Evolutionary conservation across 257 asterid genomes (phyloP), one percentile per base, ranked within the genome.

Genomic region (Sherardia arvensis): DNA sequence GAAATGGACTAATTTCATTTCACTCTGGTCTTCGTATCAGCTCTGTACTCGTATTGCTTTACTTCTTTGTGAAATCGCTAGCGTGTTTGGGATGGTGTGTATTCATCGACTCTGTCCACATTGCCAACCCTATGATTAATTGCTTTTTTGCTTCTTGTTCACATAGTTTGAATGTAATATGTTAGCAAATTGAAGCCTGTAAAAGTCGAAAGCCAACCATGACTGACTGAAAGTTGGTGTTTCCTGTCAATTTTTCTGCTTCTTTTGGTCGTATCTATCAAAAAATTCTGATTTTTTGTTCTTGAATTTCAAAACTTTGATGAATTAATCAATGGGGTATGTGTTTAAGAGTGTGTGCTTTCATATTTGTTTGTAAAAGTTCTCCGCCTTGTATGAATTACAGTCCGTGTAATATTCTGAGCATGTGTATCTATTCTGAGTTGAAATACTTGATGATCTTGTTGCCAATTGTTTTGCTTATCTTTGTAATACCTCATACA

Each of bases 181-280:
- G 22, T 59, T 18, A 15, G 10, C 12, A 45, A 29, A 18, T 8
- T 40, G 17, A 17, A 63, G 27, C 43, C 40, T 15, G 27, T 7
- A 15, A n/a, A n/a, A 25, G 7, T 38, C 3, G 3, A 40, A 7
- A 40, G 22, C 23, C 15, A 43, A 4, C 4, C 47, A 21, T 20
- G 10, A 43, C 63, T 49, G 11, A 27, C 17, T 49, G 18, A 27
- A 17, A 59, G 51, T 28, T 22, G 53, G 29, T 30, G 26, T 28
- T 57, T 59, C 14, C 49, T 53, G 54, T 32, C 33, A 30, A 48
- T 61, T 34, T n/a, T 34, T 26, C 11, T 58, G 64, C 72, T 64
- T 26, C 58, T 29, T 67, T 59, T 64, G 70, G 73, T 72, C n/a
- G n/a, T n/a, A n/a, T n/a, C n/a, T n/a, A n/a, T n/a, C n/a, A n/a